Percentiles rank a stretch among this genome's conserved stretches.
Evolutionary conservation across 83 land plant species (phyloP).

Genomic region (Picea abies): DNA sequence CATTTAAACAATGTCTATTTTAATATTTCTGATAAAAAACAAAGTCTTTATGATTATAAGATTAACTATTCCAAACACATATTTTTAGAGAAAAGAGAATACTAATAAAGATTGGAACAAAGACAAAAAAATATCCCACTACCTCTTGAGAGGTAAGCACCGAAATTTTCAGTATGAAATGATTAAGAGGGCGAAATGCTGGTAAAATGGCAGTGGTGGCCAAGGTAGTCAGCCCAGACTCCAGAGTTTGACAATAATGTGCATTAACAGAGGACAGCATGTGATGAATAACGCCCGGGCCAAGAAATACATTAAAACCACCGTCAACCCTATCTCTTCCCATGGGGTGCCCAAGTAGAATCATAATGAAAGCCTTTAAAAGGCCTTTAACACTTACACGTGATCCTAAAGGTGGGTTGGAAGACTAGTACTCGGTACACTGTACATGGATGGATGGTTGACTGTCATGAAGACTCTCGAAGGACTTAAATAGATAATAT

Average conservation of each 20-base stretch:
- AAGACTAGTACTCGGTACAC: neutral
- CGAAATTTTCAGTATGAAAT: neutral
- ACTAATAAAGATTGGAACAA: too few species aligned
- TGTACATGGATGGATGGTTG: neutral
- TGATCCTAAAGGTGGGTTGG: conserved; percentile 8
- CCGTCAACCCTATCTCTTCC: neutral
- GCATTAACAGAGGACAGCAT: neutral
- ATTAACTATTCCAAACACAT: too few species aligned
- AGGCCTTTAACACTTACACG: neutral
- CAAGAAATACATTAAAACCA: neutral
- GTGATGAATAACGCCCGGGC: neutral
- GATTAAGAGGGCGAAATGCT: neutral
- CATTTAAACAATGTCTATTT: too few species aligned
- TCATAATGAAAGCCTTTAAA: conserved; percentile 2
- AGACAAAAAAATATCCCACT: too few species aligned
- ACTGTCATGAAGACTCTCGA: neutral
- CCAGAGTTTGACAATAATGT: neutral
- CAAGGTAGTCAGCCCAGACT: neutral
- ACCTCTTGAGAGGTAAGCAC: too few species aligned
- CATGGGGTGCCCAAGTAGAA: neutral
- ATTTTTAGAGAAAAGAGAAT: too few species aligned
- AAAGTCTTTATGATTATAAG: too few species aligned
- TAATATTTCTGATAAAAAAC: too few species aligned
- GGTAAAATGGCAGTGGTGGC: neutral
- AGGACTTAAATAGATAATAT: neutral